phyloP scores from a whole-genome alignment of 495 filamentous ascomycete genomes.

The Copromyces sp. region DNA sequence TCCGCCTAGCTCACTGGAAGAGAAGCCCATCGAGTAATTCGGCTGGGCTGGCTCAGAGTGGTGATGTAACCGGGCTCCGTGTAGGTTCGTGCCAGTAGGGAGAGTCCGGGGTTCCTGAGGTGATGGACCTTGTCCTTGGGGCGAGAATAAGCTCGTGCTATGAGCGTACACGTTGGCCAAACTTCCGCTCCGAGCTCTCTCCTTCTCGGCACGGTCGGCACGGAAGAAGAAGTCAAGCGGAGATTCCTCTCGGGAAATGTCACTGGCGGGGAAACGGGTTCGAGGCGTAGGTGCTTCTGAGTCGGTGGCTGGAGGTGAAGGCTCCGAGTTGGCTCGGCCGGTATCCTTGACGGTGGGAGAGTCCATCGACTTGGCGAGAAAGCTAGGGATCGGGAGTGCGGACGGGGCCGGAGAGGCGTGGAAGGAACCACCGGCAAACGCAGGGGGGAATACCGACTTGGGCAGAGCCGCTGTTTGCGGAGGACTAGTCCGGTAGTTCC shows the following conservation, averaged over 20 bases:
- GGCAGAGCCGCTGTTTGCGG: constrained; percentile 18
- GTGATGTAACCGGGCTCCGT: constrained; percentile 15
- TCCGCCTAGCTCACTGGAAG: constrained; percentile 57
- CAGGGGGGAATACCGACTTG: constrained; percentile 36
- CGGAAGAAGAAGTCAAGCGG: constrained; percentile 84
- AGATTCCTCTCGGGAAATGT: constrained; percentile 47
- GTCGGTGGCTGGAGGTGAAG: constrained; percentile 31
- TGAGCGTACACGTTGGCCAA: constrained; percentile 22
- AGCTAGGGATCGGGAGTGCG: constrained; percentile 85
- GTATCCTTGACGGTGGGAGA: constrained; percentile 33
- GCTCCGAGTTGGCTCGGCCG: constrained; percentile 20
- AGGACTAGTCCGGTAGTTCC: constrained; percentile 30
- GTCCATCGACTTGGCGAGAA: constrained; percentile 73
- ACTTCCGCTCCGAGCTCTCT: constrained; percentile 43
- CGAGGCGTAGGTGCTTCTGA: constrained; percentile 32
- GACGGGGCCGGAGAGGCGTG: constrained; percentile 91
- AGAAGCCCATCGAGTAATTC: constrained; percentile 44
- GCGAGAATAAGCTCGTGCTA: constrained; percentile 24
- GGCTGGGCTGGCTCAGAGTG: constrained; percentile 11
- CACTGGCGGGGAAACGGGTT: constrained; percentile 11
- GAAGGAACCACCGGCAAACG: constrained; percentile 92
- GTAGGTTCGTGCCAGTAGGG: constrained; percentile 16
- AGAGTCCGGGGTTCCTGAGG: constrained; percentile 26
- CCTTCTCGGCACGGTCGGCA: constrained; percentile 69
- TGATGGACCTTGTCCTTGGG: constrained; percentile 21